Conservation (phyloP, 352 stramenopile genomes). For the Globisporangium canariense region DNA sequence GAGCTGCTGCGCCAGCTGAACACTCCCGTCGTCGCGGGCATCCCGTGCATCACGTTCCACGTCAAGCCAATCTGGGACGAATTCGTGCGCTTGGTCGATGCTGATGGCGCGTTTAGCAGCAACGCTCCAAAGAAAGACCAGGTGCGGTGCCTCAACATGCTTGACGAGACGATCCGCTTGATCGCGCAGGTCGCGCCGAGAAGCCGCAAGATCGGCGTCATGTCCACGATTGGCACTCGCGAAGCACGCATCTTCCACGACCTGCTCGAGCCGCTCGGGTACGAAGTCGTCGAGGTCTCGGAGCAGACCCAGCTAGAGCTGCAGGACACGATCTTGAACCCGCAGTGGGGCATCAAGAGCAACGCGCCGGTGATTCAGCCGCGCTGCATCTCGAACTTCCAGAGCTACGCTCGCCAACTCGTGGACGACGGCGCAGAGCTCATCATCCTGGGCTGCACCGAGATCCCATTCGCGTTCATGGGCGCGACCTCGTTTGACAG, state of each 20-base stretch:
- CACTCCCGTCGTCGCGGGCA: constrained; percentile 31
- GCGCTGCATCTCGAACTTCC: constrained; percentile 37
- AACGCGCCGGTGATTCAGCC: constrained; percentile 32
- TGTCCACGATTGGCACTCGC: constrained; percentile 45
- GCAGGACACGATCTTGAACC: constrained; percentile 50
- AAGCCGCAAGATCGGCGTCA: constrained; percentile 29
- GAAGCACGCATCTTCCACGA: constrained; percentile 34
- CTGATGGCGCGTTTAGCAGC: not conserved
- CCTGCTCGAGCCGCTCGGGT: constrained; percentile 37
- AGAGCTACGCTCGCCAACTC: constrained; percentile 33
- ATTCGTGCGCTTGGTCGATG: constrained; percentile 24
- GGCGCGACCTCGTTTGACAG: constrained; percentile 29
- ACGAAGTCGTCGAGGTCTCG: constrained; percentile 35
- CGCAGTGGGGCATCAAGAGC: constrained; percentile 56
- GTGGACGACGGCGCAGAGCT: constrained; percentile 31
- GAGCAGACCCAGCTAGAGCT: constrained; percentile 31
- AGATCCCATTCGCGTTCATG: constrained; percentile 48
- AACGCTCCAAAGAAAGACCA: not conserved
- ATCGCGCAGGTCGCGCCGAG: constrained; percentile 26
- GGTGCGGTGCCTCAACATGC: constrained; percentile 41
- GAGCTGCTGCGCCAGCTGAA: constrained; percentile 31
- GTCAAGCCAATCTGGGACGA: constrained; percentile 39
- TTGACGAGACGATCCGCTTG: constrained; percentile 38
- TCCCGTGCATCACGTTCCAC: constrained; percentile 60
- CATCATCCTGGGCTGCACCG: constrained; percentile 46